These are phyloP conservation scores for Lecanosticta acicola DNA, from an alignment of 2,329 filamentous ascomycete species.

Conservation along the genomic window DNA sequence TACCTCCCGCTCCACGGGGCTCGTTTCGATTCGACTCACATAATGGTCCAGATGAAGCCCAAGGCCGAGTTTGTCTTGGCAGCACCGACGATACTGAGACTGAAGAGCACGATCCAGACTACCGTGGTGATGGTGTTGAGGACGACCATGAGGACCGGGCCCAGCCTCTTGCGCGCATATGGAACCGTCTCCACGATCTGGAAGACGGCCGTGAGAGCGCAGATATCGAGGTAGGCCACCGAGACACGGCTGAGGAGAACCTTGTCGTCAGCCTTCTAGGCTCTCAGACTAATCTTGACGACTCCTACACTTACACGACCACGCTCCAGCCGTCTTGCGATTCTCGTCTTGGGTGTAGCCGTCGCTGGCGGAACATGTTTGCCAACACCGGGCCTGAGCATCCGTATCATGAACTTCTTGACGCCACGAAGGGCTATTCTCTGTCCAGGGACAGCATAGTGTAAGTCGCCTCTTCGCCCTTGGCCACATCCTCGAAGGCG, in stretches of 20 bases:
- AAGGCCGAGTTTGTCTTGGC: conserved; percentile 4
- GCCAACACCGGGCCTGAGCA: no score
- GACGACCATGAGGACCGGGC: conserved; percentile 20
- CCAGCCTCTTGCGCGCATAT: conserved; percentile 20
- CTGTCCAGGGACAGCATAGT: no score
- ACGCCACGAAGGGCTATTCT: no score
- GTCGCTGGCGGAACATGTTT: no score
- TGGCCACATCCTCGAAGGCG: no score
- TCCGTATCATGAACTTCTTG: no score
- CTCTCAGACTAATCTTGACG: conserved; percentile 13
- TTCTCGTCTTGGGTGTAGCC: background rate
- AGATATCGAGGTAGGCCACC: conserved; percentile 20
- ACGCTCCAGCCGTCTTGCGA: background rate
- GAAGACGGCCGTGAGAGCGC: conserved; percentile 22
- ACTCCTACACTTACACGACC: conserved; percentile 11
- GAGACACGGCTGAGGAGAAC: conserved; percentile 16
- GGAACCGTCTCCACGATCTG: conserved; percentile 26
- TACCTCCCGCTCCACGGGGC: background rate
- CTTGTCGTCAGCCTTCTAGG: conserved; percentile 15
- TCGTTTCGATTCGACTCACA: conserved; percentile 25
- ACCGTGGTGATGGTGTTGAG: conserved; percentile 23
- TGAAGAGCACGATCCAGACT: conserved; percentile 24
- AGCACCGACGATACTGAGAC: conserved; percentile 16
- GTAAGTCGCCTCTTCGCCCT: no score
- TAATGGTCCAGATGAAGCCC: conserved; percentile 28